Base-by-base conservation (phyloP, 495 filamentous ascomycete species). In the Neurospora africana region DNA sequence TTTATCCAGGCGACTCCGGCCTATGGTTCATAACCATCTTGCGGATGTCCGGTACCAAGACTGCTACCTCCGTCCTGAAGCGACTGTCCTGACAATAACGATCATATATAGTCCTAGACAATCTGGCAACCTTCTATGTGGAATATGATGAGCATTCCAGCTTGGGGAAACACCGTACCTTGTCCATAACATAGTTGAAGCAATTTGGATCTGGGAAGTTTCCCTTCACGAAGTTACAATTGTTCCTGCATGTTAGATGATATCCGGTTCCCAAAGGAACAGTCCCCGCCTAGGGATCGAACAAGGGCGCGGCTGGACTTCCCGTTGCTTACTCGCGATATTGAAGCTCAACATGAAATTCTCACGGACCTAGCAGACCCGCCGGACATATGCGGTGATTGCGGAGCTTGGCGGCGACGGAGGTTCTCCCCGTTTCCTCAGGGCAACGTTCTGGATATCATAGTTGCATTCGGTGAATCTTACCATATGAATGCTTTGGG, bases 1-100 rank as follows among this genome's bases (percentile, higher is more conserved):
- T 78, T 77, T 76, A 78, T 76, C 76, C 78, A 77, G 74, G 71
- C 44, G 27, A 71, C 68, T 70, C 76, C 76, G 75, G 71, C 71
- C 39, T 69, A 65, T 23, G 68, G 4, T 75, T 74, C 73, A 79
- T 75, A 75, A 72, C 72, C 68, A 43, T 71, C 35, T 69, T 39
- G 76, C 78, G 76, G 76, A 78, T 71, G 74, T 76, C 76, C 75
- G 75, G 47, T 70, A 35, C 27, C 68, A 68, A 72, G 65, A 33
- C 68, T 19, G 70, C 36, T 13, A 74, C 69, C 65, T 72, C 70
- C 44, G 44, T 68, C 23, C 36, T 70, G 65, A 43, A 53, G 30
- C n/a, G 23, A 27, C 23, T 61, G 13, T 27, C 7, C 15, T 35
- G 27, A 33, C 27, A 4, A 33, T 33, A 19, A 1, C 23, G 27